phyloP scores from a whole-genome alignment of 768 basidiomycete genomes.

The Pisolithus microcarpus region DNA sequence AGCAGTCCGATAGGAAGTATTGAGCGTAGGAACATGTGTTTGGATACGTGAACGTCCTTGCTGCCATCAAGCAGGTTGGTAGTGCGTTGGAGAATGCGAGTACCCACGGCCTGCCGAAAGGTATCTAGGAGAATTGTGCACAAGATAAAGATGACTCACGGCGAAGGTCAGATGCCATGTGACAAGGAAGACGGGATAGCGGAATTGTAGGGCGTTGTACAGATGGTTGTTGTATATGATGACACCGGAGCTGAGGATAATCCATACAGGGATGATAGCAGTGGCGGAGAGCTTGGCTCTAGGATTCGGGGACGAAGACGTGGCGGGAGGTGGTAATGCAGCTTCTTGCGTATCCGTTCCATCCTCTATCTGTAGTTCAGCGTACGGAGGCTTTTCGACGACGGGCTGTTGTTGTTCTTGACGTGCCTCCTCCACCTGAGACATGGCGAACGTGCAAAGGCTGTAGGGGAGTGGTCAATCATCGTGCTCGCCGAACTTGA shows the following conservation, averaged over 20 bases:
- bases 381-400: conserved; percentile 16
- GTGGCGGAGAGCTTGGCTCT: conserved; percentile 56
- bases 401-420: neutral
- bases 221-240: conserved; percentile 96
- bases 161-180: conserved; percentile 78
- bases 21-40: conserved; percentile 69
- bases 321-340: conserved; percentile 54
- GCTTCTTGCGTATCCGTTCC: conserved; percentile 9
- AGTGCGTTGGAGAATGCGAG: conserved; percentile 75
- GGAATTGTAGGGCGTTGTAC: conserved; percentile 77
- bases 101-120: conserved; percentile 60
- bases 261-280: conserved; percentile 88
- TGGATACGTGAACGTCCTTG: conserved; percentile 74
- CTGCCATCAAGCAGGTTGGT: conserved; percentile 73
- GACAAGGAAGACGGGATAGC: conserved; percentile 88
- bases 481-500: neutral
- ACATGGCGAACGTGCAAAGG: conserved; percentile 10
- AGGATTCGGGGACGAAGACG: conserved; percentile 33
- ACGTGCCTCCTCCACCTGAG: conserved; percentile 19
- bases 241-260: conserved; percentile 77
- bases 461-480: neutral
- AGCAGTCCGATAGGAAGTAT: conserved; percentile 92
- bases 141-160: conserved; percentile 28
- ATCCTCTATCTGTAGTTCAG: conserved; percentile 14
- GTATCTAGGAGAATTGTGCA: conserved; percentile 1